phyloP scores from a whole-genome alignment of 1,284 basidiomycete species.

The Fomitopsis palustris region DNA sequence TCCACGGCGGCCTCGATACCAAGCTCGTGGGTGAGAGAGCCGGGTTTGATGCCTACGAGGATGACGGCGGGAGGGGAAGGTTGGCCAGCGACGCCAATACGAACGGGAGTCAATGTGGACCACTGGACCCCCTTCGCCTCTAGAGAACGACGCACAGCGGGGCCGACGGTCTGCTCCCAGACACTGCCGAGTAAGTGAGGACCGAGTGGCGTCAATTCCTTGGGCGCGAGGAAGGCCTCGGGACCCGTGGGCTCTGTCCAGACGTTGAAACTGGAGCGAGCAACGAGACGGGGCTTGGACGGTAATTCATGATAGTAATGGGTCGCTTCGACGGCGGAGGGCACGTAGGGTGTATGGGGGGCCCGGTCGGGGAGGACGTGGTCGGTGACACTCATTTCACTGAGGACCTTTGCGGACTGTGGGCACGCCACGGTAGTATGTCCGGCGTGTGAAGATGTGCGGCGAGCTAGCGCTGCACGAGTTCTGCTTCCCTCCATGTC shows the following conservation, averaged over 20 bases:
- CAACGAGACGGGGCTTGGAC: conserved; percentile 24
- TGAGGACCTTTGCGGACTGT: no score
- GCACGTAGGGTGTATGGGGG: background rate
- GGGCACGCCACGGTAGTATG: no score
- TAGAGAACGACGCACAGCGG: no score
- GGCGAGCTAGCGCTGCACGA: no score
- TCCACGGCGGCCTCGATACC: conserved; percentile 21
- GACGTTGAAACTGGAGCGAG: conserved; percentile 23
- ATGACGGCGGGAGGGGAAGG: conserved; percentile 20
- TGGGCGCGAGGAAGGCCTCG: conserved; percentile 24
- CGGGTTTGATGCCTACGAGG: conserved; percentile 28
- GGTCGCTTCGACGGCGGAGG: conserved; percentile 12
- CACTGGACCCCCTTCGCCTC: no score
- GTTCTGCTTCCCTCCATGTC: no score
- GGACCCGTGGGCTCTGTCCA: conserved; percentile 25
- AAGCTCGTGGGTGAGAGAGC: conserved; percentile 22
- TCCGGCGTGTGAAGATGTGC: no score
- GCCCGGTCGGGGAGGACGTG: no score
- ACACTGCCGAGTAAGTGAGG: no score
- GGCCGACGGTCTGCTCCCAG: no score
- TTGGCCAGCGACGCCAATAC: conserved; percentile 17
- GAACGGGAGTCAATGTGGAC: background rate
- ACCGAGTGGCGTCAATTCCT: conserved; percentile 9
- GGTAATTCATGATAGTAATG: conserved; percentile 23
- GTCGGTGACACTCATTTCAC: no score